Evolutionary conservation across 2,329 filamentous ascomycete genomes (phyloP), one percentile per base, ranked within the genome.

Genomic region (Epichloe scottii): DNA sequence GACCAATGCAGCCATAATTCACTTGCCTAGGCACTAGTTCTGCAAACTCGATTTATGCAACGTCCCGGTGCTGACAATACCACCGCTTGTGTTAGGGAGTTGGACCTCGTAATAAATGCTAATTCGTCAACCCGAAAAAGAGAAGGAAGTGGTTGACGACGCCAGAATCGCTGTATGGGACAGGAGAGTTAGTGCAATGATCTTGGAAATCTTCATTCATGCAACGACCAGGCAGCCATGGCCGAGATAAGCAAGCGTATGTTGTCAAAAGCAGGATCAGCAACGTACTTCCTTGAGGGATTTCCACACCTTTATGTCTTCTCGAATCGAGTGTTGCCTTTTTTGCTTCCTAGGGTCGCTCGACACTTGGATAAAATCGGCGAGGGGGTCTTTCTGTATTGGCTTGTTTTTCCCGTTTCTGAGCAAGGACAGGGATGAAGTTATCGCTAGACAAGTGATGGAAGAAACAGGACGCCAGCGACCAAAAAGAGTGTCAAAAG

Each of bases 1-100:
- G 63, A 90, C 84, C 74, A 91, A 76, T 68, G 87, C 85, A 74
- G 87, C 87, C 87, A 93, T 91, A 67, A 66, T 84, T 75, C 40
- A 48, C 49, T 21, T 19, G 12, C 19, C 12, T 21, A 42, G 37
- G 30, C 37, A 50, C 46, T 30, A 39, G 17, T 26, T 46, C n/a
- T 21, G 46, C 33, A 4, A 30, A 8, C 19, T 43, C 14, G 30
- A 30, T 7, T 34, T n/a, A 14, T 33, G 37, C 11, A 14, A 33
- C 11, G 14, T 10, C 14, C 15, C 11, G 12, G n/a, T 5, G 23
- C 3, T 30, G 34, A 10, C 21, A 43, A 39, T 49, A 37, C 30
- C 26, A 21, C 43, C 47, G 39, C 39, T 49, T 26, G 40, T 19
- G 11, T 38, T 8, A 2, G 48, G 35, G 30, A 19, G 7, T 38